Evolutionary conservation across 768 basidiomycete genomes (phyloP).

Genomic region (Tulasnella sp.): DNA sequence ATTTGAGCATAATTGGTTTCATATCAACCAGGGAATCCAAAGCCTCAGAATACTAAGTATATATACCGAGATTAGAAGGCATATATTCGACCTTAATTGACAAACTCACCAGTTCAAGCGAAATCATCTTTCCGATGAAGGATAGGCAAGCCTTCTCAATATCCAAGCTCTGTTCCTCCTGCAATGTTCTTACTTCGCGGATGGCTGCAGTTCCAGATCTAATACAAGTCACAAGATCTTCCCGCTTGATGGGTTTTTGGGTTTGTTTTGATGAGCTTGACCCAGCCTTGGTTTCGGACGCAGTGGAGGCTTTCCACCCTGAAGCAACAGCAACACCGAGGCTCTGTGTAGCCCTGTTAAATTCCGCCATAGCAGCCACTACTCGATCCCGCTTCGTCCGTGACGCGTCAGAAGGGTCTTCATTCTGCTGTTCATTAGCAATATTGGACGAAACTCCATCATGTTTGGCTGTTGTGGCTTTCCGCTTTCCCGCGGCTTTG

Average conservation of each 20-base stretch:
- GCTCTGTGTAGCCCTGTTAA: conserved; percentile 49
- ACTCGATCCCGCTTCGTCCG: not conserved
- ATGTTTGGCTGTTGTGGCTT: not conserved
- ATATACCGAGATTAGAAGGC: not conserved
- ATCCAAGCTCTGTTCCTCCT: conserved; percentile 37
- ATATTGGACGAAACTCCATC: no score
- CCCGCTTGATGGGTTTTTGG: conserved; percentile 17
- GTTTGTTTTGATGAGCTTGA: not conserved
- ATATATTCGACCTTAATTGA: not conserved
- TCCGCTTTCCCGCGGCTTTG: not conserved
- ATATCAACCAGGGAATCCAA: conserved; percentile 35
- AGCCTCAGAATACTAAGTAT: conserved; percentile 40
- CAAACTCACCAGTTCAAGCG: conserved; percentile 54
- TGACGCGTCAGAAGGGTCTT: not conserved
- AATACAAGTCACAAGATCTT: conserved; percentile 24
- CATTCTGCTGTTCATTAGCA: not conserved
- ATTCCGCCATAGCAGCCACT: conserved; percentile 14
- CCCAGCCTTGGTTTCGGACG: conserved; percentile 18
- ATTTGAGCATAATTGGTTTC: conserved; percentile 31
- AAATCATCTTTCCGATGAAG: conserved; percentile 50
- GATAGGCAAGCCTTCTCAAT: conserved; percentile 63
- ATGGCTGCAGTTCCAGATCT: conserved; percentile 31
- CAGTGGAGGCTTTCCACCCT: conserved; percentile 42
- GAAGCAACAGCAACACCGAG: conserved; percentile 41
- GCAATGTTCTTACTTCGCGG: conserved; percentile 35